phyloP scores from a whole-genome alignment of 108 stramenopile genomes.

The Cyclotella cryptica region DNA sequence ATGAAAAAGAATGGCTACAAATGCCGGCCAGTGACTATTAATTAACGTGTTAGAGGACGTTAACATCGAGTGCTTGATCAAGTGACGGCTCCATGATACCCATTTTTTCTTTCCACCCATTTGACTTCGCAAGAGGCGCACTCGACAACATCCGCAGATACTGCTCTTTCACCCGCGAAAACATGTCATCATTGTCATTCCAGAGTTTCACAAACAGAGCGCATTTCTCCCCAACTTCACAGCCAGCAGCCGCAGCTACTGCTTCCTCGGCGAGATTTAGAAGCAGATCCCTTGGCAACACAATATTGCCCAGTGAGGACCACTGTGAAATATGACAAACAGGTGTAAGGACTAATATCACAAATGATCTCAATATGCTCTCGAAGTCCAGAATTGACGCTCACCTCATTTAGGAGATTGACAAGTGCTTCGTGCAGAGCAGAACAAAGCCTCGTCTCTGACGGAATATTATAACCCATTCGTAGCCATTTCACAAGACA shows the following conservation, averaged over 20 bases:
- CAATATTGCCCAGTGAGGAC: slow-evolving; percentile 72
- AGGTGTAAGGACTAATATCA: not conserved
- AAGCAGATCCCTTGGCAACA: slow-evolving; percentile 77
- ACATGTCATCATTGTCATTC: slow-evolving; percentile 48
- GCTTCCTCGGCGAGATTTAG: slow-evolving; percentile 61
- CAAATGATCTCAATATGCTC: not conserved
- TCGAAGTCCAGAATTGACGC: not conserved
- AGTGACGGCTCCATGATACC: slow-evolving; percentile 39
- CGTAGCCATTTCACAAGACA: slow-evolving; percentile 73
- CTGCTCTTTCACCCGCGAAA: slow-evolving; percentile 62
- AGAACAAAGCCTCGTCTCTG: slow-evolving; percentile 31
- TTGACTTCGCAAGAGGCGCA: slow-evolving; percentile 58
- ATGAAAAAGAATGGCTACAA: not conserved
- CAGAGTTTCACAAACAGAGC: slow-evolving; percentile 63
- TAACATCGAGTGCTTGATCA: not conserved
- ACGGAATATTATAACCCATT: slow-evolving; percentile 22
- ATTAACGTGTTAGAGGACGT: not conserved
- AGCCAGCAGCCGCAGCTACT: slow-evolving; percentile 57
- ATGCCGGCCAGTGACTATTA: not conserved
- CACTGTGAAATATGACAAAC: slow-evolving; percentile 42
- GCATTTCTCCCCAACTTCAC: slow-evolving; percentile 30
- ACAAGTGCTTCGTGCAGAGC: slow-evolving; percentile 58
- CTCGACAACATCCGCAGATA: slow-evolving; percentile 69
- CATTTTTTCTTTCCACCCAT: slow-evolving; percentile 70
- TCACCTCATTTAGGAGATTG: slow-evolving; percentile 67